These are phyloP conservation scores for Ramaria sp. DNA, from an alignment of 768 basidiomycete species.

Conservation along the genomic window DNA sequence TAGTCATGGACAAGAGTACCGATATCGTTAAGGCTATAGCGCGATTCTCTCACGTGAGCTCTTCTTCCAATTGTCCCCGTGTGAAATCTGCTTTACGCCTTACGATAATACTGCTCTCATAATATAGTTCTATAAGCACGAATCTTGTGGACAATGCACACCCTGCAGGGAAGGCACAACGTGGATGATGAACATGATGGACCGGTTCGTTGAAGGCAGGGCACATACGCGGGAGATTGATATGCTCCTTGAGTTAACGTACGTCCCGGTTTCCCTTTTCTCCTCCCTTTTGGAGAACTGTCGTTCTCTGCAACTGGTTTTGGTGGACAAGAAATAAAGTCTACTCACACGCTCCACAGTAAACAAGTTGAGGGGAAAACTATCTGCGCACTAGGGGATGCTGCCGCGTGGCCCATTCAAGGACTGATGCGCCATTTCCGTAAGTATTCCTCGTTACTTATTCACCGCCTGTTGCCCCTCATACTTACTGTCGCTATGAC, in stretches of 20 bases:
- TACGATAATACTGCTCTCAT: neutral
- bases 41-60: conserved; percentile 67
- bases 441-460: conserved; percentile 10
- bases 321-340: neutral
- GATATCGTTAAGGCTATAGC: conserved; percentile 93
- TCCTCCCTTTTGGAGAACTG: neutral
- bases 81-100: too few relatives aligned
- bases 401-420: conserved; percentile 98
- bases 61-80: neutral
- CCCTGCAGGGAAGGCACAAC: conserved; percentile 93
- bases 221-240: conserved; percentile 92
- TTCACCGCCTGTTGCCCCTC: neutral
- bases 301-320: neutral
- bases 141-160: conserved; percentile 95
- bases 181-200: conserved; percentile 99
- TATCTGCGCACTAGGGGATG: conserved; percentile 94
- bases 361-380: conserved; percentile 97
- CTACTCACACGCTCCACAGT: conserved; percentile 24
- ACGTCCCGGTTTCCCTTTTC: conserved; percentile 17
- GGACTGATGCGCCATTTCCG: conserved; percentile 97
- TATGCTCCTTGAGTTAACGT: conserved; percentile 95
- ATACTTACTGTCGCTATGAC: neutral
- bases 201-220: conserved; percentile 86
- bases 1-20: conserved; percentile 97
- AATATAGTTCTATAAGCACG: conserved; percentile 89